Evolutionary conservation across 345 rosid genomes (phyloP).

Genomic region (Camelina laxa): DNA sequence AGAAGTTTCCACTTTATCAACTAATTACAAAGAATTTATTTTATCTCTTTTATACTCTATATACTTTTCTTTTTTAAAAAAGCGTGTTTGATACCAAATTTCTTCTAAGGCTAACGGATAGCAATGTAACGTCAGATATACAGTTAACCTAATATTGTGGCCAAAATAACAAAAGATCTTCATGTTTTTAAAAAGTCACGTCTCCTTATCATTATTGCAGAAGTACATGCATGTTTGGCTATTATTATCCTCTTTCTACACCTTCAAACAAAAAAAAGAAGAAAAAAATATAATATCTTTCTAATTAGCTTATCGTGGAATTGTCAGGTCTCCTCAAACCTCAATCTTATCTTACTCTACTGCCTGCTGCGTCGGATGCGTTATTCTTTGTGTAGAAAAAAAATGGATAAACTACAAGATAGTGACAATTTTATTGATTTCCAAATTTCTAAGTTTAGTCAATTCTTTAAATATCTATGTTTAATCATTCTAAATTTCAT

Average conservation of each 20-base stretch:
- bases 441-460: background rate
- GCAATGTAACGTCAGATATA: background rate
- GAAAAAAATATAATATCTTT: background rate
- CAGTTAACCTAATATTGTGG: background rate
- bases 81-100: too few relatives aligned
- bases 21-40: background rate
- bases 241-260: background rate
- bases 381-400: background rate
- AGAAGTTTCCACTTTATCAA: background rate
- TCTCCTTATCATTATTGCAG: background rate
- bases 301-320: too few relatives aligned
- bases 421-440: background rate
- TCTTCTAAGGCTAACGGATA: background rate
- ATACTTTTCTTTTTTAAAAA: too few relatives aligned
- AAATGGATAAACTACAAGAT: conserved; percentile 12
- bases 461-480: too few relatives aligned
- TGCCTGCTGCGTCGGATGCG: background rate
- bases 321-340: background rate
- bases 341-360: conserved; percentile 3
- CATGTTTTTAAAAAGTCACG: background rate
- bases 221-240: background rate
- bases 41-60: too few relatives aligned
- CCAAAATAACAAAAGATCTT: background rate
- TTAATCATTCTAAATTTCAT: too few relatives aligned
- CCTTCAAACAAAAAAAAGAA: background rate